Base-by-base conservation (phyloP, 768 basidiomycete genomes). In the Tricholoma terreum region DNA sequence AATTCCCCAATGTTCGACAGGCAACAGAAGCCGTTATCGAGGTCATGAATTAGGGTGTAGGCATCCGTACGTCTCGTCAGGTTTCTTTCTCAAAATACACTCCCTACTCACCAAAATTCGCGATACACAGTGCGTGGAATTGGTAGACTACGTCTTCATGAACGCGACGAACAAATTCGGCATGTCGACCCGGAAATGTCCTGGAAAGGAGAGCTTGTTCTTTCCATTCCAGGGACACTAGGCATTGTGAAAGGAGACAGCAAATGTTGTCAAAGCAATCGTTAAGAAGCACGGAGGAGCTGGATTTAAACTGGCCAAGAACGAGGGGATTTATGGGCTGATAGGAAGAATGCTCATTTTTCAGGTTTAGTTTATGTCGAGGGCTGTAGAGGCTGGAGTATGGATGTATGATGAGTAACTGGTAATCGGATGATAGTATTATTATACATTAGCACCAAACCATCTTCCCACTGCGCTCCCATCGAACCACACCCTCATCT, bases 171-270 rank as follows among this genome's bases (percentile, higher is more conserved):
- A n/a, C n/a, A n/a, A n/a, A n/a, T n/a, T n/a, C n/a, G n/a, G 67
- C 80, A 84, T 73, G 59, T 85, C 81, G 27, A 68, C 68, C 34
- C 79, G 76, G 38, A 79, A 78, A 58, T 92, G 85, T 71, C 80
- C 81, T 0, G 83, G 80, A 52, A 75, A 73, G 22, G 90, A 92
- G 66, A 84, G 81, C 19, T 77, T 96, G 10, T 92, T 92, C 75
- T 89, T 96, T 80, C 92, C 94, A 69, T 85, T 96, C 69, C 90
- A 92, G 64, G 90, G 90, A 9, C 80, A 85, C 8, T 81, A 75
- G 0, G 72, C 78, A 1, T 79, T 84, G 2, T 71, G 92, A n/a
- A 67, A 74, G 1, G 87, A 89, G 61, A 84, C 85, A 0, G 82
- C 86, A 0, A 72, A 74, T 6, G 76, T 86, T 15, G 84, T 87